Evolutionary conservation across 345 rosid genomes (phyloP).

Genomic region (Pseudoturritis turrita): DNA sequence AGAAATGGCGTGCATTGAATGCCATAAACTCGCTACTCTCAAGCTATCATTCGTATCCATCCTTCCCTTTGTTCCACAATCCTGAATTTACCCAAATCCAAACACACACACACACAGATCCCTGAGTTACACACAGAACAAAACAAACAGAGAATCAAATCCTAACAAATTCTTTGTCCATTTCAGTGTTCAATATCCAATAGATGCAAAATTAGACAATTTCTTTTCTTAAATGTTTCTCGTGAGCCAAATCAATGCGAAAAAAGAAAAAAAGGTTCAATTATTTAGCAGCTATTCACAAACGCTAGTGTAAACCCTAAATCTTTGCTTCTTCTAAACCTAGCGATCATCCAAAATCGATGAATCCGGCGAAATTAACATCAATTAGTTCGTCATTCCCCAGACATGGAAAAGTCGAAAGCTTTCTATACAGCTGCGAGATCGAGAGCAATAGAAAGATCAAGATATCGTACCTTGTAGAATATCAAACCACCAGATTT

Average conservation of each 20-base stretch:
- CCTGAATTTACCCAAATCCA: conserved; percentile 39
- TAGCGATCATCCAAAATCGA: neutral
- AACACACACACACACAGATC: neutral
- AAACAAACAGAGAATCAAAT: neutral
- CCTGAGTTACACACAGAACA: neutral
- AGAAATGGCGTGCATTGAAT: conserved; percentile 99
- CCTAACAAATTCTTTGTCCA: too few species aligned
- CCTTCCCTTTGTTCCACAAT: conserved; percentile 86
- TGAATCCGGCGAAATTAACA: neutral
- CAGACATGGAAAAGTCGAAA: neutral
- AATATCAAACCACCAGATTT: conserved; percentile 86
- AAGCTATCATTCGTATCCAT: conserved; percentile 99
- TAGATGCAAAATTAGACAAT: neutral
- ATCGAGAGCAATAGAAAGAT: neutral
- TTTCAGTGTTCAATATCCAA: neutral
- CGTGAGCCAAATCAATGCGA: neutral
- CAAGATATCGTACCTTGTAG: conserved; percentile 53
- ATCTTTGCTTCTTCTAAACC: neutral
- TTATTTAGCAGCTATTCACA: conserved; percentile 5
- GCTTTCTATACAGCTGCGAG: neutral
- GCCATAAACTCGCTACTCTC: conserved; percentile 99
- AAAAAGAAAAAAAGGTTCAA: neutral
- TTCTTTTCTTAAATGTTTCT: neutral
- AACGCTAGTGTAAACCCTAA: neutral
- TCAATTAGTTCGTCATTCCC: neutral